Percentiles rank a stretch among this genome's conserved stretches.
phyloP scores from a whole-genome alignment of 2,329 filamentous ascomycete species.

The Penicillium janthinellum region DNA sequence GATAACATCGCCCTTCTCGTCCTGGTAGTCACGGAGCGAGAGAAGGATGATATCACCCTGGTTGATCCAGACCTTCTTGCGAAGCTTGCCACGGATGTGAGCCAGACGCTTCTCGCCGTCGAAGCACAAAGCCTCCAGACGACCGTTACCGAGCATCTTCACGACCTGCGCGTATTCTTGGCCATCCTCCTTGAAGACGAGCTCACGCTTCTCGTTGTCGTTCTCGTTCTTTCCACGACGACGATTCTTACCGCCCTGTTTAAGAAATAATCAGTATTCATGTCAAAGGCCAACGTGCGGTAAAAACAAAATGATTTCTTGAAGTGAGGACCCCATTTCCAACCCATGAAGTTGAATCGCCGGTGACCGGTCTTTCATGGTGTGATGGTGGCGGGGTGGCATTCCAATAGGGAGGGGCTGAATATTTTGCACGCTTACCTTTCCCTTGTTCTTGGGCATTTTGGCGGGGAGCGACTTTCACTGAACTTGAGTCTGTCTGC shows the following conservation, averaged over 20 bases:
- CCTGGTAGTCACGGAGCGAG: slow-evolving; percentile 87
- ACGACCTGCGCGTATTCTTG: slow-evolving; percentile 88
- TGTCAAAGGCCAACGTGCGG: slow-evolving; percentile 6
- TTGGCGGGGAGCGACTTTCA: slow-evolving; percentile 44
- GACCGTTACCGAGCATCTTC: slow-evolving; percentile 96
- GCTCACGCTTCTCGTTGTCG: slow-evolving; percentile 98
- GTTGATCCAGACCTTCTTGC: slow-evolving; percentile 99
- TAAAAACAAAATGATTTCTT: not conserved
- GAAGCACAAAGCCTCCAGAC: slow-evolving; percentile 91
- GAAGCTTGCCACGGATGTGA: slow-evolving; percentile 91
- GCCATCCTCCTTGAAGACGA: slow-evolving; percentile 98
- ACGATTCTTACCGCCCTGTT: slow-evolving; percentile 94
- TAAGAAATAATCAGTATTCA: slow-evolving; percentile 32
- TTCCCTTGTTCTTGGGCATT: slow-evolving; percentile 99
- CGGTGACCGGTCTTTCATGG: slow-evolving; percentile 4
- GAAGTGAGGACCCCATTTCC: not conserved
- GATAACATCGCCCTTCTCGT: slow-evolving; percentile 90
- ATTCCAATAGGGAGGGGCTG: slow-evolving; percentile 29
- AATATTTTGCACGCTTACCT: slow-evolving; percentile 61
- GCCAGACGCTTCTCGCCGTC: slow-evolving; percentile 85
- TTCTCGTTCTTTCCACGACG: slow-evolving; percentile 99
- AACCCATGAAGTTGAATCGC: slow-evolving; percentile 2
- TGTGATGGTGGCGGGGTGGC: slow-evolving; percentile 22
- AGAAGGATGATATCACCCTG: slow-evolving; percentile 92
- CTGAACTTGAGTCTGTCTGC: slow-evolving; percentile 25